These are phyloP conservation scores for Colletotrichum graminicola DNA, from an alignment of 2,329 filamentous ascomycete species.

Conservation along the genomic window DNA sequence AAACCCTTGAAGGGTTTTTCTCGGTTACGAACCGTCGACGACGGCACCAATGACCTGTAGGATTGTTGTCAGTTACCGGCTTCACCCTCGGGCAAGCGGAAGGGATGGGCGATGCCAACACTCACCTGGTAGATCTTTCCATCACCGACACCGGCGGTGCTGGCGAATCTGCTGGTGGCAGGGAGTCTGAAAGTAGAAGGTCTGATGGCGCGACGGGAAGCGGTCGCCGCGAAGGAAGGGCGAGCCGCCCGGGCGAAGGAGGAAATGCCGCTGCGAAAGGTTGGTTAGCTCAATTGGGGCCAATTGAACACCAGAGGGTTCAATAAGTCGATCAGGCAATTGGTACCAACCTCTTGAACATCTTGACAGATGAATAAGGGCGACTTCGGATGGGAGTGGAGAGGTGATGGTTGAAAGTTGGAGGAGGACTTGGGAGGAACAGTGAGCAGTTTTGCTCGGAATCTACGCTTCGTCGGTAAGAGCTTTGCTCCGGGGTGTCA, in stretches of 20 bases:
- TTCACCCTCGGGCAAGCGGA: constrained; percentile 26
- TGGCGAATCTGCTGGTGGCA: constrained; percentile 70
- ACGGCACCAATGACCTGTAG: constrained; percentile 97
- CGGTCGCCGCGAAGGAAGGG: constrained; percentile 70
- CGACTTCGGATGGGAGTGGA: constrained; percentile 71
- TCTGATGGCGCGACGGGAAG: constrained; percentile 68
- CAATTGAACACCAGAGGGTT: constrained; percentile 57
- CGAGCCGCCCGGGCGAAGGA: constrained; percentile 73
- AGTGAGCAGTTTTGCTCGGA: constrained; percentile 61
- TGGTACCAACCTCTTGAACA: constrained; percentile 82
- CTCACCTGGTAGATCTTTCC: constrained; percentile 79
- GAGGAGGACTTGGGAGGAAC: constrained; percentile 62
- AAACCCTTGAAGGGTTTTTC: constrained; percentile 27
- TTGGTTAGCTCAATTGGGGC: constrained; percentile 63
- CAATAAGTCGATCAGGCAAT: constrained; percentile 48
- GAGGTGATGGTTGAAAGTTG: constrained; percentile 64
- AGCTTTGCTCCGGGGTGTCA: constrained; percentile 55
- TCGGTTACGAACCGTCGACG: constrained; percentile 84
- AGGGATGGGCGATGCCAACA: constrained; percentile 28
- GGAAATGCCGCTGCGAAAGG: constrained; percentile 71
- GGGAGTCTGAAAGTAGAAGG: constrained; percentile 68
- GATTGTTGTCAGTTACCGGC: constrained; percentile 63
- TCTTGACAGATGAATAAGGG: constrained; percentile 79
- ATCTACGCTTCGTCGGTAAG: constrained; percentile 58
- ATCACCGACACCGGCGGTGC: constrained; percentile 68